Percentiles rank a stretch among this genome's conserved stretches.
Conservation (phyloP, 2,329 filamentous ascomycete genomes). For the Talaromyces sp. region DNA sequence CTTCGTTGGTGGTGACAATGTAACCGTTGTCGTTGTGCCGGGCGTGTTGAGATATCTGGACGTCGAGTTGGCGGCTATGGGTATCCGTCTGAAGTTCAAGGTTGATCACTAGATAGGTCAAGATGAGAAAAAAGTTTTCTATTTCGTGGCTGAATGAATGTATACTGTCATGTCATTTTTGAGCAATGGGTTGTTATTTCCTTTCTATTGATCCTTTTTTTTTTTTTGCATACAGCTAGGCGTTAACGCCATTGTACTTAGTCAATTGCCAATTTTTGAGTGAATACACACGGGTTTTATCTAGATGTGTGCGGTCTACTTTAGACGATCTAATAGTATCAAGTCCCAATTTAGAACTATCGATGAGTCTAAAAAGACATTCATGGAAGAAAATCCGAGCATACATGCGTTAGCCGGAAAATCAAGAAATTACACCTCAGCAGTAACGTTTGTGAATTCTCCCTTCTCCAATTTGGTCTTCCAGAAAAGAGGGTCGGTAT, state of each 20-base stretch:
- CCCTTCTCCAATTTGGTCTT: conserved; percentile 97
- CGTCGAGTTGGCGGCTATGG: conserved; percentile 94
- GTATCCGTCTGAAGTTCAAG: conserved; percentile 88
- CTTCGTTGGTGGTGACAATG: conserved; percentile 85
- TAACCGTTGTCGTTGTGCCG: conserved; percentile 86
- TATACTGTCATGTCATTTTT: neutral
- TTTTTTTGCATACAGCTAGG: conserved; percentile 16
- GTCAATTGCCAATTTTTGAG: neutral
- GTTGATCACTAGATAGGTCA: conserved; percentile 50
- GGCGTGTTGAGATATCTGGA: conserved; percentile 91
- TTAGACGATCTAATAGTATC: neutral
- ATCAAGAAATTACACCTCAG: conserved; percentile 51
- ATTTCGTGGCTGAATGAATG: neutral
- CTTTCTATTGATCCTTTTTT: neutral
- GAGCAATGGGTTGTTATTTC: neutral
- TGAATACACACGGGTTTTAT: neutral
- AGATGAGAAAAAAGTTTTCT: neutral
- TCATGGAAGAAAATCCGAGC: neutral
- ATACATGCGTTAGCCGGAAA: neutral
- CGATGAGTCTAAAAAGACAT: conserved; percentile 3
- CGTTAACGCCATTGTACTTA: conserved; percentile 3
- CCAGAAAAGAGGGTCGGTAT: conserved; percentile 99
- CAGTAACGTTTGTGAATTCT: conserved; percentile 95
- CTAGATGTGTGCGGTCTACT: neutral
- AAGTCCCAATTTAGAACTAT: neutral